phyloP scores from a whole-genome alignment of 75 land plant genomes.

The Pinus tabuliformis region DNA sequence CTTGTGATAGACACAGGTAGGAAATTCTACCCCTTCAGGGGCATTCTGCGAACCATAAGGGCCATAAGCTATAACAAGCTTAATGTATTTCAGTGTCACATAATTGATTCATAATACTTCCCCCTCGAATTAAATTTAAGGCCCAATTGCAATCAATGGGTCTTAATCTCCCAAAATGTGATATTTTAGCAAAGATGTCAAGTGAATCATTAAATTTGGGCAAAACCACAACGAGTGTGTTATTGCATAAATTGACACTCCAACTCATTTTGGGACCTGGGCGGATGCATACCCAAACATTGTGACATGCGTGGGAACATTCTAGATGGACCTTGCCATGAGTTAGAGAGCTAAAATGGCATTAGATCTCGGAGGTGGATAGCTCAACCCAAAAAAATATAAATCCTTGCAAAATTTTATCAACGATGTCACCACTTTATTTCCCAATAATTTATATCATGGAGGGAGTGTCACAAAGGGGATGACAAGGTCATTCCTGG shows the following conservation, averaged over 20 bases:
- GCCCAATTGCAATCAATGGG: constrained; percentile 61
- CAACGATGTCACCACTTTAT: constrained; percentile 49
- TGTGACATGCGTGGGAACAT: constrained; percentile 75
- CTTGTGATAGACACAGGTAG: constrained; percentile 75
- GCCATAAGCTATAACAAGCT: constrained; percentile 80
- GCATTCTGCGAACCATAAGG: constrained; percentile 59
- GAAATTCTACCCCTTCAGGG: constrained; percentile 64
- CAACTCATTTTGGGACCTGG: constrained; percentile 91
- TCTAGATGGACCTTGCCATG: constrained; percentile 59
- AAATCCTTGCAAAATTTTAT: constrained; percentile 59
- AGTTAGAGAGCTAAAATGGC: constrained; percentile 42
- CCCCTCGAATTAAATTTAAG: constrained; percentile 69
- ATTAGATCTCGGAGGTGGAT: constrained; percentile 82
- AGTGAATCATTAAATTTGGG: constrained; percentile 49
- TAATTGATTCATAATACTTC: constrained; percentile 89
- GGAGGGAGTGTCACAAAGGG: constrained; percentile 61
- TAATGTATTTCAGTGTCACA: constrained; percentile 92
- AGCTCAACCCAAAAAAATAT: constrained; percentile 86
- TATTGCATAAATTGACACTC: constrained; percentile 77
- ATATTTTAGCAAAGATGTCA: constrained; percentile 55
- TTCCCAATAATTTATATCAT: constrained; percentile 72
- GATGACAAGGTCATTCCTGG: constrained; percentile 71
- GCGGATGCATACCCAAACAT: constrained; percentile 86
- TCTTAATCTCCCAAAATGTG: constrained; percentile 53
- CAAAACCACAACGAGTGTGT: constrained; percentile 59